These are phyloP conservation scores for Aspergillus persii DNA, from an alignment of 2,329 filamentous ascomycete species.

Conservation along the genomic window DNA sequence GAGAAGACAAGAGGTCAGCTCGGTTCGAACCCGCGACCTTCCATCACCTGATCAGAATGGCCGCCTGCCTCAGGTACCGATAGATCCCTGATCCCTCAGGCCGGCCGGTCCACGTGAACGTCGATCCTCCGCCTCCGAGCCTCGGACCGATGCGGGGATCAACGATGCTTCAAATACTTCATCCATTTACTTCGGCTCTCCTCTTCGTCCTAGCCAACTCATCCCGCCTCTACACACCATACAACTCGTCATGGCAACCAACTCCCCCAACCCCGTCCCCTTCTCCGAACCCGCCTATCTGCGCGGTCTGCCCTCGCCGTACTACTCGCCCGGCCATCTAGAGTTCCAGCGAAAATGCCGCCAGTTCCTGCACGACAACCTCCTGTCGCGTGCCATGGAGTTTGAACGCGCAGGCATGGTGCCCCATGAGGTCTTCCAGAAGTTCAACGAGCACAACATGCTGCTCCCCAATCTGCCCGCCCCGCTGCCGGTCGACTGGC, in stretches of 20 bases:
- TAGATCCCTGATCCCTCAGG: no score
- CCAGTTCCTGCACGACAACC: constrained; percentile 62
- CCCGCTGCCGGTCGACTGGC: constrained; percentile 66
- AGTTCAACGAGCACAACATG: constrained; percentile 66
- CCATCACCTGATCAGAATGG: no score
- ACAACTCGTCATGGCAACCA: neutral
- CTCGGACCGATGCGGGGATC: no score
- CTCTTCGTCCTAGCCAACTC: no score
- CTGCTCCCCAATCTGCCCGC: constrained; percentile 68
- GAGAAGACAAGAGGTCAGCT: no score
- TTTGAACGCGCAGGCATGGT: constrained; percentile 68
- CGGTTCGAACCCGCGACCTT: no score
- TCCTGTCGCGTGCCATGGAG: constrained; percentile 62
- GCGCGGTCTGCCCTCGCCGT: constrained; percentile 66
- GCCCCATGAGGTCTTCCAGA: constrained; percentile 61
- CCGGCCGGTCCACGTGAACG: no score
- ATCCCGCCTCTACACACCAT: no score
- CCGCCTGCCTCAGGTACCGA: no score
- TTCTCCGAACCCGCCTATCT: constrained; percentile 74
- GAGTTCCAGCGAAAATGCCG: constrained; percentile 67
- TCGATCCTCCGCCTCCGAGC: no score
- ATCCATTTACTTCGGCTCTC: no score
- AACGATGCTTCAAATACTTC: no score
- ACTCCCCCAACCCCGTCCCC: constrained; percentile 46
- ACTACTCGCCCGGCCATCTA: constrained; percentile 65